These are phyloP conservation scores for Trichoderma cornu-damae DNA, from an alignment of 2,329 filamentous ascomycete genomes.

Conservation along the genomic window DNA sequence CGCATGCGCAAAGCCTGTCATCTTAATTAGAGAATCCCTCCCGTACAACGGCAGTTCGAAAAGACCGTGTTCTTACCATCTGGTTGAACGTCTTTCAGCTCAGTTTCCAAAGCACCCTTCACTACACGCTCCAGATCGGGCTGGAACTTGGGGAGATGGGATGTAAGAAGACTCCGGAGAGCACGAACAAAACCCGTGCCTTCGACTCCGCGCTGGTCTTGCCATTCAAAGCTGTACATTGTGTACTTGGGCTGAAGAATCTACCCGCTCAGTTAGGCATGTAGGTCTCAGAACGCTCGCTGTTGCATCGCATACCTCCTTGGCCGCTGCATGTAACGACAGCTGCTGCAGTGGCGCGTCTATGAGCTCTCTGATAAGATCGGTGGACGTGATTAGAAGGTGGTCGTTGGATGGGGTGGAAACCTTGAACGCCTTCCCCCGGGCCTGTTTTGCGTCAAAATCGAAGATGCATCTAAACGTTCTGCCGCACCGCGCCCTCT, in stretches of 20 bases:
- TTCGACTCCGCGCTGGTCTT: constrained; percentile 13
- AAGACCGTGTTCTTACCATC: not conserved
- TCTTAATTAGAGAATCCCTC: not conserved
- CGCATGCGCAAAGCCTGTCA: not conserved
- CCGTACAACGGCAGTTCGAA: not conserved
- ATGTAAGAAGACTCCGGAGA: constrained; percentile 12
- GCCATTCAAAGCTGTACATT: constrained; percentile 18
- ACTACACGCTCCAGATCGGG: not conserved
- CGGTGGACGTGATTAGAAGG: not conserved
- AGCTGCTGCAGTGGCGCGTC: not conserved
- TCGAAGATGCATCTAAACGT: not conserved
- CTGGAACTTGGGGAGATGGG: constrained; percentile 3
- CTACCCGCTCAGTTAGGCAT: not conserved
- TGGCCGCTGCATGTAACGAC: not conserved
- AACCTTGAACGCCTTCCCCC: not conserved
- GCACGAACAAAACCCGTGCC: constrained; percentile 18
- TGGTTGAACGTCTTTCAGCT: not conserved
- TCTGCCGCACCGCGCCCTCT: not conserved
- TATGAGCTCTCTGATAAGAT: not conserved
- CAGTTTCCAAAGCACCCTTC: not conserved
- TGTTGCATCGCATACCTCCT: not conserved
- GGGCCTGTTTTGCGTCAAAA: not conserved
- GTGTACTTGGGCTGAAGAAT: constrained; percentile 15
- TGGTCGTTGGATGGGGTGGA: not conserved
- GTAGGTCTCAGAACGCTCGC: not conserved